Base-by-base conservation (phyloP, 331 rosid genomes). In the Quercus lobata region DNA sequence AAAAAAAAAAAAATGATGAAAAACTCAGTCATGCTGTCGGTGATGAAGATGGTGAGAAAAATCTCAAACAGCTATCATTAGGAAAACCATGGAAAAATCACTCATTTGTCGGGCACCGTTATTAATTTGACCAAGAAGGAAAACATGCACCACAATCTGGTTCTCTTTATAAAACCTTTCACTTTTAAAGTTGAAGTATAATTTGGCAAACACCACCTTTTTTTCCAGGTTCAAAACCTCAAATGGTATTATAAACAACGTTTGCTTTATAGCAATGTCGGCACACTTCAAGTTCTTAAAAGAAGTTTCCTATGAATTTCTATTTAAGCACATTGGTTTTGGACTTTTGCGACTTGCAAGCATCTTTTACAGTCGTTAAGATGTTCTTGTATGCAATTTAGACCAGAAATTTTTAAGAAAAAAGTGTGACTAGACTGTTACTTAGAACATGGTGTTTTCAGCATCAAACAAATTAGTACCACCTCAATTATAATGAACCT, bases 91-190 rank as follows among this genome's bases (percentile, higher is more conserved):
- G 57, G 82, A 63, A 74, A 82, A 68, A 75, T 73, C 52, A 66
- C 15, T 19, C 74, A 77, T 22, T 75, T 87, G 82, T 81, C 86
- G 80, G 88, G 81, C 85, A 69, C 73, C 82, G 14, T 82, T 85
- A 63, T 4, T 49, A 49, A 49, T 88, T 86, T 90, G 86, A 87
- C 89, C 90, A 74, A 27, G 16, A 72, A 86, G 79, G 35, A 69
- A 30, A 63, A 60, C 55, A 49, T 14, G 17, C 5, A 15, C 55
- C 16, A 12, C 17, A 49, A 12, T 54, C 49, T 63, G 70, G 11
- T 63, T 3, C 10, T 25, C 69, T 15, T 62, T 58, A 21, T 7
- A 21, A 5, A 22, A 58, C 27, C 6, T 22, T 58, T 22, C 66
- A 8, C 18, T 60, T 60, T 25, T 49, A 49, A 11, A 49, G 16